Evolutionary conservation across 768 basidiomycete species (phyloP).

Genomic region (Exidia glandulosa): DNA sequence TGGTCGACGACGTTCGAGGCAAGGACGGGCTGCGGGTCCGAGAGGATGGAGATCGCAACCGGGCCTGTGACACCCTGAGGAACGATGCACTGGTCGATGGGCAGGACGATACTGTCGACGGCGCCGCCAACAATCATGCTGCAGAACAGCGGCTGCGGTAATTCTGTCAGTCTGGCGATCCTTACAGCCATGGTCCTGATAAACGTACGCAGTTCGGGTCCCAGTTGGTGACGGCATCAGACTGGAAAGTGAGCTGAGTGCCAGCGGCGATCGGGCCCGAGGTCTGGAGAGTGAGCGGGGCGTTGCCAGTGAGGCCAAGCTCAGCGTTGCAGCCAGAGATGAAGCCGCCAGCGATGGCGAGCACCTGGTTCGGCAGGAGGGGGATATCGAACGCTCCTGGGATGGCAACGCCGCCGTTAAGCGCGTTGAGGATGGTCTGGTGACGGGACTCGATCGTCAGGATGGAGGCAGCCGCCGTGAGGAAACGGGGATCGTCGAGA

Average conservation of each 20-base stretch:
- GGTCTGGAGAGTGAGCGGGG: slow-evolving; percentile 52
- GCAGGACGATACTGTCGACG: slow-evolving; percentile 44
- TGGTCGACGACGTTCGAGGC: slow-evolving; percentile 51
- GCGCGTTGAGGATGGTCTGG: slow-evolving; percentile 62
- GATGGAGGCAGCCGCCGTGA: slow-evolving; percentile 62
- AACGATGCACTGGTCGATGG: slow-evolving; percentile 49
- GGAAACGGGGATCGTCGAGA: slow-evolving; percentile 45
- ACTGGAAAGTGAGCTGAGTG: slow-evolving; percentile 51
- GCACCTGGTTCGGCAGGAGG: slow-evolving; percentile 56
- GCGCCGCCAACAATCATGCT: slow-evolving; percentile 65
- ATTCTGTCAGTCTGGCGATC: slow-evolving; percentile 27
- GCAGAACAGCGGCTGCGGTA: slow-evolving; percentile 45
- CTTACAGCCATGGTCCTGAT: not conserved
- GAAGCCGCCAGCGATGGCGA: slow-evolving; percentile 58
- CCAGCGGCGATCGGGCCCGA: slow-evolving; percentile 44
- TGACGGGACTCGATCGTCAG: slow-evolving; percentile 78
- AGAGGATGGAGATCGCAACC: slow-evolving; percentile 62
- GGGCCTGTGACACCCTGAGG: slow-evolving; percentile 62
- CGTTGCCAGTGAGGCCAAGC: slow-evolving; percentile 50
- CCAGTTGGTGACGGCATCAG: slow-evolving; percentile 23
- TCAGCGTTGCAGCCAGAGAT: slow-evolving; percentile 63
- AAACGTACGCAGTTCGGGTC: slow-evolving; percentile 1
- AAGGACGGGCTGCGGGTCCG: slow-evolving; percentile 47
- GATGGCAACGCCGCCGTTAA: slow-evolving; percentile 49
- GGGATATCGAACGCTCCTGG: slow-evolving; percentile 65